Percentiles rank a stretch among this genome's conserved stretches.
These are phyloP conservation scores for Immersiporthe knoxdaviesiana DNA, from an alignment of 2,329 filamentous ascomycete species.

Conservation along the genomic window DNA sequence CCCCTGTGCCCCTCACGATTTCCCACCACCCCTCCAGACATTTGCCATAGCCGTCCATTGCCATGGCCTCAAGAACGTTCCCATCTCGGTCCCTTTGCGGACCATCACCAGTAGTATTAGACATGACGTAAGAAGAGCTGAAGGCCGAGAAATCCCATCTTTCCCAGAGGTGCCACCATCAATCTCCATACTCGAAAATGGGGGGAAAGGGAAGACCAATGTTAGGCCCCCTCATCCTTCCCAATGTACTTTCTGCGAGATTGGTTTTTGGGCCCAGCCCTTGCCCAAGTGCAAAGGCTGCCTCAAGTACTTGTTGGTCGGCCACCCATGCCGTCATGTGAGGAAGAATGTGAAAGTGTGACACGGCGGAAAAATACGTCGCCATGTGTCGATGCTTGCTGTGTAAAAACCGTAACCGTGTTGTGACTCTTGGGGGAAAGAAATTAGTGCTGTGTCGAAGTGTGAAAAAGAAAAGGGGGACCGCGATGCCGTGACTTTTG, in stretches of 20 bases:
- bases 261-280: not conserved
- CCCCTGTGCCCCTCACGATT: too few species aligned
- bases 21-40: too few species aligned
- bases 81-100: too few species aligned
- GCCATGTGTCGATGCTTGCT: not conserved
- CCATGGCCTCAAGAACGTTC: too few species aligned
- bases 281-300: conserved; percentile 1
- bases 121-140: not conserved
- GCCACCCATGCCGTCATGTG: not conserved
- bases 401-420: not conserved
- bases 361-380: too few species aligned
- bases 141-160: not conserved
- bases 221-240: not conserved
- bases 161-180: not conserved
- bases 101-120: too few species aligned
- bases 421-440: not conserved
- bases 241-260: not conserved
- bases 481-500: not conserved
- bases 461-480: not conserved
- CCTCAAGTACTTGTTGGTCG: not conserved
- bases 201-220: not conserved
- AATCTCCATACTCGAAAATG: not conserved
- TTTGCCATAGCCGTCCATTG: too few species aligned
- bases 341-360: not conserved
- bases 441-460: not conserved